A percentile compares a stretch with the other conserved stretches of the same genome.
These are phyloP conservation scores for Biancaea sappan DNA, from an alignment of 306 rosid species.

Conservation along the genomic window DNA sequence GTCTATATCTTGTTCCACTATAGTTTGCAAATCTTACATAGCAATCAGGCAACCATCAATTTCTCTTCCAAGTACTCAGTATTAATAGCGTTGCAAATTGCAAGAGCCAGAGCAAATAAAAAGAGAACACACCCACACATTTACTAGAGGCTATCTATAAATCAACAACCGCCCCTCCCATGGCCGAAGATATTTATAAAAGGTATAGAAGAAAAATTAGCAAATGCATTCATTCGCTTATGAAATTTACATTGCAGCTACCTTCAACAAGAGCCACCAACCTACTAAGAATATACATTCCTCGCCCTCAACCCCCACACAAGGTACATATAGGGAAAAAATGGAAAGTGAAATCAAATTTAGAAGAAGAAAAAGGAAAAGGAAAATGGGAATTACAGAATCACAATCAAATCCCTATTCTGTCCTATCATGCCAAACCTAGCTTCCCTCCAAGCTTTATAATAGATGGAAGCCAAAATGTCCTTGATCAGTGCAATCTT, in stretches of 20 bases:
- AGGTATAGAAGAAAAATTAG: constrained; percentile 42
- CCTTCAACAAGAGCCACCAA: constrained; percentile 64
- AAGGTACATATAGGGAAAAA: constrained; percentile 69
- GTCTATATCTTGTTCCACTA: neutral
- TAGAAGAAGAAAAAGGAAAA: constrained; percentile 5
- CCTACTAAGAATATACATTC: constrained; percentile 86
- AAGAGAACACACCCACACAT: neutral
- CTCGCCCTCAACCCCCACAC: constrained; percentile 91
- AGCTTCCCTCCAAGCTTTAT: constrained; percentile 50
- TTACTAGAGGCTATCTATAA: constrained; percentile 17
- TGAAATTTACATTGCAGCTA: constrained; percentile 79
- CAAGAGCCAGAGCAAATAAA: neutral
- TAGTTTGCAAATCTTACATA: neutral
- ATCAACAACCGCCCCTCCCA: constrained; percentile 33
- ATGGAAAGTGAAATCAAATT: constrained; percentile 61
- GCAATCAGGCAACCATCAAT: neutral
- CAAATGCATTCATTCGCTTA: constrained; percentile 61
- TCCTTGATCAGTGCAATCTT: constrained; percentile 50
- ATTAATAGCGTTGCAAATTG: neutral
- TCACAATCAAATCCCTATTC: constrained; percentile 75
- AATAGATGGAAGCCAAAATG: constrained; percentile 65
- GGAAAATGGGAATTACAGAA: constrained; percentile 35
- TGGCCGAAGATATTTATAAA: constrained; percentile 40
- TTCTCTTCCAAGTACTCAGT: neutral
- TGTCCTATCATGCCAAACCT: constrained; percentile 63